These are phyloP conservation scores for Pythium dissimile DNA, from an alignment of 352 stramenopile species.

Conservation along the genomic window DNA sequence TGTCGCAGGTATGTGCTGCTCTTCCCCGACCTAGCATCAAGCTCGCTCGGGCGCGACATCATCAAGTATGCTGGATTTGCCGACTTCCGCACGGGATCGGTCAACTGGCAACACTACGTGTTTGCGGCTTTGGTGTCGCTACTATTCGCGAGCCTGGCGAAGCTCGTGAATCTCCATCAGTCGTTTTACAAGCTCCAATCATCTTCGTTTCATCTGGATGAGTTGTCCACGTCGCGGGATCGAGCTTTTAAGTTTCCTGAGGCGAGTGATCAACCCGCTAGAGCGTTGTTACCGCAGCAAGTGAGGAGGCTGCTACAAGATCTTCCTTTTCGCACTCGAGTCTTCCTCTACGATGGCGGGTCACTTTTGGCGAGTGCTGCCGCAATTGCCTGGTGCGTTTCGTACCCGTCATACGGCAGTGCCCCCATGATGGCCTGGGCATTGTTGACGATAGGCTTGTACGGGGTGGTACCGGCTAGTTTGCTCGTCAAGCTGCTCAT, in stretches of 20 bases:
- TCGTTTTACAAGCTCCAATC: constrained; percentile 7
- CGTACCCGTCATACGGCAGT: constrained; percentile 79
- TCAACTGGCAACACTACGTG: constrained; percentile 67
- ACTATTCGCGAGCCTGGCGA: constrained; percentile 55
- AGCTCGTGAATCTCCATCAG: constrained; percentile 67
- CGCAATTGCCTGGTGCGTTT: constrained; percentile 73
- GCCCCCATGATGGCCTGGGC: constrained; percentile 58
- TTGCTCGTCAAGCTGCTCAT: constrained; percentile 61
- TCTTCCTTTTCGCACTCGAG: constrained; percentile 57
- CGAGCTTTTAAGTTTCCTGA: neutral
- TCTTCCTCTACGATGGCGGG: constrained; percentile 68
- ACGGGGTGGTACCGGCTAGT: constrained; percentile 34
- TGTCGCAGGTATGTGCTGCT: constrained; percentile 48
- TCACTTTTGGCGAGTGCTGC: constrained; percentile 61
- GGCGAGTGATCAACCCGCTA: neutral
- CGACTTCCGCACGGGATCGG: constrained; percentile 39
- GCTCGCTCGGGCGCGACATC: constrained; percentile 28
- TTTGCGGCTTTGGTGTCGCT: constrained; percentile 54
- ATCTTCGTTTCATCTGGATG: neutral
- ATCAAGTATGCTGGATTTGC: constrained; percentile 59
- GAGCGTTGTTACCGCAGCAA: neutral
- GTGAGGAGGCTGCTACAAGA: constrained; percentile 42
- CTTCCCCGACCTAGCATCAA: constrained; percentile 35
- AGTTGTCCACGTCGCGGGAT: neutral
- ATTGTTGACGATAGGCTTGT: constrained; percentile 64